A percentile compares a stretch with the other conserved stretches of the same genome.
Conservation (phyloP, 2,329 filamentous ascomycete species). For the Talaromyces sp. region DNA sequence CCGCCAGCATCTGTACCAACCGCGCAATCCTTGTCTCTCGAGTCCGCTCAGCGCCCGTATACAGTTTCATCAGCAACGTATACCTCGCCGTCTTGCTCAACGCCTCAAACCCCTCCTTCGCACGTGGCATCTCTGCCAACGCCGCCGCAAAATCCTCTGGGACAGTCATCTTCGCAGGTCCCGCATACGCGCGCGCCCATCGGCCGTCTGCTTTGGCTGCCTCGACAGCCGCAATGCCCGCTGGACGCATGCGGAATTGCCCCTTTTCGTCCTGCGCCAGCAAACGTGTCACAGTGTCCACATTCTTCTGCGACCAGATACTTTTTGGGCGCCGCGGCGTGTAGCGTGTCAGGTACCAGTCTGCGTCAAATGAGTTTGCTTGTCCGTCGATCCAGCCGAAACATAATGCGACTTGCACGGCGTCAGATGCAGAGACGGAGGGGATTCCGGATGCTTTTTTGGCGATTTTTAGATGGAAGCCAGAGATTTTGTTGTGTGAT, state of each 20-base stretch:
- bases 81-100: not conserved
- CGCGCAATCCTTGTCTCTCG: not conserved
- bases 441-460: slow-evolving; percentile 43
- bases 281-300: slow-evolving; percentile 45
- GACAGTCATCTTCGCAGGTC: slow-evolving; percentile 41
- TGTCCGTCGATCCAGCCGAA: slow-evolving; percentile 61
- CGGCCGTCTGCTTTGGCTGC: slow-evolving; percentile 52
- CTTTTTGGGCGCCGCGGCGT: slow-evolving; percentile 52
- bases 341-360: slow-evolving; percentile 51
- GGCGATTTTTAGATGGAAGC: slow-evolving; percentile 45
- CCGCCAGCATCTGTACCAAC: not conserved
- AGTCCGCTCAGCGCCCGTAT: not conserved
- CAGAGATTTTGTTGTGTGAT: slow-evolving; percentile 28
- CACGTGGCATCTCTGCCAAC: slow-evolving; percentile 28
- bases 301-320: slow-evolving; percentile 57
- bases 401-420: slow-evolving; percentile 53
- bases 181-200: slow-evolving; percentile 54
- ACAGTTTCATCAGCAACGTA: not conserved
- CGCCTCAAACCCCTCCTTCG: not conserved
- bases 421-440: slow-evolving; percentile 44
- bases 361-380: slow-evolving; percentile 39
- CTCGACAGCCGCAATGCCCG: slow-evolving; percentile 47
- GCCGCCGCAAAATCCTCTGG: slow-evolving; percentile 46
- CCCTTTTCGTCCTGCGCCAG: slow-evolving; percentile 16
- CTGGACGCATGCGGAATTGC: slow-evolving; percentile 38